Evolutionary conservation across 1,139 yeast species (phyloP).

Genomic region (Sugiyamaella grinbergsii): DNA sequence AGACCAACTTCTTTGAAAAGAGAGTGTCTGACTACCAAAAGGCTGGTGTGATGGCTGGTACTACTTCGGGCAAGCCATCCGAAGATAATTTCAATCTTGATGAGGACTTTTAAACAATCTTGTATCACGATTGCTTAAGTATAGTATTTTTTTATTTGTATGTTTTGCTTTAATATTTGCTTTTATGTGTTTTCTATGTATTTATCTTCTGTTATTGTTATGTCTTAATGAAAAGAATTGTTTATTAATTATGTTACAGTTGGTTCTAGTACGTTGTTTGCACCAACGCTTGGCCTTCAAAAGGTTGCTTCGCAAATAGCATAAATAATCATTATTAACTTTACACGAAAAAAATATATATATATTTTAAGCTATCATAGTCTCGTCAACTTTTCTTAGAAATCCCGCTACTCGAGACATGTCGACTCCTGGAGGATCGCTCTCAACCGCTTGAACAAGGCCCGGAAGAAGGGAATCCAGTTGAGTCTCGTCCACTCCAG

Average conservation of each 20-base stretch:
- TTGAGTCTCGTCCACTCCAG: conserved; percentile 75
- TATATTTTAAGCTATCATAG: conserved; percentile 20
- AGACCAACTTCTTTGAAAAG: conserved; percentile 98
- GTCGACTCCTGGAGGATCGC: conserved; percentile 70
- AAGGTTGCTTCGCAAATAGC: too few species aligned
- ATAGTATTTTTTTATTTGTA: conserved; percentile 5
- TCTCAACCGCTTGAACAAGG: conserved; percentile 85
- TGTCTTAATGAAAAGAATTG: conserved; percentile 18
- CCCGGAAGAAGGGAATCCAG: conserved; percentile 87
- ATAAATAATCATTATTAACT: conserved; percentile 5
- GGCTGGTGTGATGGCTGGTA: conserved; percentile 93
- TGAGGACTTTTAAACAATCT: conserved; percentile 46
- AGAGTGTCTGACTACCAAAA: conserved; percentile 98
- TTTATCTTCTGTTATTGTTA: conserved; percentile 20
- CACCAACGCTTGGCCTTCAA: too few species aligned
- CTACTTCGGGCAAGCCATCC: conserved; percentile 45
- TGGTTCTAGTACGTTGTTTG: background rate
- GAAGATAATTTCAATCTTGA: conserved; percentile 50
- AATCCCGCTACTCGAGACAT: conserved; percentile 55
- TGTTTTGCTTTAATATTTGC: conserved; percentile 14
- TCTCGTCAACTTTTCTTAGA: conserved; percentile 45
- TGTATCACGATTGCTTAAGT: background rate
- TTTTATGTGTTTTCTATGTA: conserved; percentile 12
- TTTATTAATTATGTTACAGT: background rate
- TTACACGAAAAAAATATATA: conserved; percentile 11